Conservation (phyloP, 164 flowering plant species). For the Taxillus chinensis region DNA sequence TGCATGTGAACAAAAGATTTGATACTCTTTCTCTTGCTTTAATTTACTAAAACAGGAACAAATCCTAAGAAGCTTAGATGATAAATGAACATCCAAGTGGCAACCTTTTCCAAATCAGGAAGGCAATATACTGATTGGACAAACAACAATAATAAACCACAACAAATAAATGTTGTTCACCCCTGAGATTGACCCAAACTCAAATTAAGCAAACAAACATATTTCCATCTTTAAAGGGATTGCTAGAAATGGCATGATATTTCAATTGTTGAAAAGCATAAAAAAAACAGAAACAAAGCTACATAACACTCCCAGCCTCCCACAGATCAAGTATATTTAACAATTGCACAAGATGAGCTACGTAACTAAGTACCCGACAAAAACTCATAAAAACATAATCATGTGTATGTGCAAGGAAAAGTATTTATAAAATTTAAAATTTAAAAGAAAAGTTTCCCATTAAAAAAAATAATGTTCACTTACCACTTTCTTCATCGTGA, state of each 20-base stretch:
- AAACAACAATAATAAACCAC: no score
- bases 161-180: not conserved
- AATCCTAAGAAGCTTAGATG: no score
- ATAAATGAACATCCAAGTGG: no score
- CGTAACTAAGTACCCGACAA: not conserved
- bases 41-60: not conserved
- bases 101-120: not conserved
- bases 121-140: not conserved
- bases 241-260: no score
- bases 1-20: slow-evolving; percentile 19
- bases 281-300: no score
- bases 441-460: no score
- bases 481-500: slow-evolving; percentile 92
- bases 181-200: not conserved
- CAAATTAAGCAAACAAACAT: not conserved
- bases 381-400: not conserved
- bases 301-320: no score
- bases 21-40: not conserved
- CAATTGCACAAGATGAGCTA: no score
- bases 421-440: no score
- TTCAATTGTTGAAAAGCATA: no score
- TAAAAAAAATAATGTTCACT: slow-evolving; percentile 11
- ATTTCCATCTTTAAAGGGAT: no score
- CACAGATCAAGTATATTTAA: no score
- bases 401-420: not conserved